Conservation (phyloP, 2,329 filamentous ascomycete species). For the Hypoxylon sp. region DNA sequence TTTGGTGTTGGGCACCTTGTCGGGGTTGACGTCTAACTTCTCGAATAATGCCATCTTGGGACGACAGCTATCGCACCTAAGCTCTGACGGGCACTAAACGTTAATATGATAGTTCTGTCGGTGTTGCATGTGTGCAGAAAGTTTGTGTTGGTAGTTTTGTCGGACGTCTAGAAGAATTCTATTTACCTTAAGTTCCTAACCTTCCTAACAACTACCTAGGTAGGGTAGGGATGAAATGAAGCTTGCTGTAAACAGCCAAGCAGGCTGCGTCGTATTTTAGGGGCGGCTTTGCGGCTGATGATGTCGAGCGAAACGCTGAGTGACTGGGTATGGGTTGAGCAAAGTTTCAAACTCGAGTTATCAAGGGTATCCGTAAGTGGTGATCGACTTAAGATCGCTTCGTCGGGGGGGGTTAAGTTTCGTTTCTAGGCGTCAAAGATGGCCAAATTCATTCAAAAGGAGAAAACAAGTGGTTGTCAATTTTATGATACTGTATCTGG, state of each 20-base stretch:
- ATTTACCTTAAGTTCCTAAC: slow-evolving; percentile 12
- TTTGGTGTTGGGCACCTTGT: slow-evolving; percentile 64
- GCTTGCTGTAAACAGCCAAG: slow-evolving; percentile 30
- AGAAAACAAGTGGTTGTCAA: slow-evolving; percentile 3
- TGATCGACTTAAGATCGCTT: slow-evolving; percentile 11
- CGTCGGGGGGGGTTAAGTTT: too few species aligned
- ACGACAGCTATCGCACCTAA: slow-evolving; percentile 12
- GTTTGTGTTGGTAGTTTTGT: slow-evolving; percentile 9
- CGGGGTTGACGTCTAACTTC: slow-evolving; percentile 61
- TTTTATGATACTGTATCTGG: slow-evolving; percentile 12
- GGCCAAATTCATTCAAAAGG: slow-evolving; percentile 3
- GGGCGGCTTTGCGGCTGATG: slow-evolving; percentile 32
- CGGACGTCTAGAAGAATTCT: slow-evolving; percentile 16
- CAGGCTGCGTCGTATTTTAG: slow-evolving; percentile 32
- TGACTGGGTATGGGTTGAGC: slow-evolving; percentile 17
- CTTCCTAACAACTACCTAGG: too few species aligned
- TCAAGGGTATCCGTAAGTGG: not conserved
- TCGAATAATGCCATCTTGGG: slow-evolving; percentile 53
- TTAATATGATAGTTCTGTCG: too few species aligned
- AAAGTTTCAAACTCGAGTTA: slow-evolving; percentile 20
- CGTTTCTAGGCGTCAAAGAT: slow-evolving; percentile 5
- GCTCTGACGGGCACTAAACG: slow-evolving; percentile 12
- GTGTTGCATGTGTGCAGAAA: too few species aligned
- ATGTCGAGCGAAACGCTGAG: slow-evolving; percentile 21
- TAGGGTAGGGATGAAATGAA: too few species aligned